Evolutionary conservation across 164 flowering plant species (phyloP), one percentile per base, ranked within the genome.

Genomic region (Tetracentron sinense): DNA sequence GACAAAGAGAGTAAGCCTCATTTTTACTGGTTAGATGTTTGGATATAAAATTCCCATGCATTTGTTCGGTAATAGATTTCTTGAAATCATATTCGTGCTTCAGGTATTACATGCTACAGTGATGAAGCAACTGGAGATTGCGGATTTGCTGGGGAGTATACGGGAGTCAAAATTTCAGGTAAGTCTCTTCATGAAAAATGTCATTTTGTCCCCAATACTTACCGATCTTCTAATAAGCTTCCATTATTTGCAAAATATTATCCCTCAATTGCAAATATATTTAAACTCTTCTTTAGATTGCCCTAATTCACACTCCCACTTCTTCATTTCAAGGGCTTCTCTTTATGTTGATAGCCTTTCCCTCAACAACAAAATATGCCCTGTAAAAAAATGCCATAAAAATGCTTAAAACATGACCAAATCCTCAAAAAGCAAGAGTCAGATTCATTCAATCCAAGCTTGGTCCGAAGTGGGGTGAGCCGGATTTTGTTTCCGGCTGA

Each of bases 21-120:
- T 25, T 55, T 33, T 27, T 38, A 26, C 38, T 14, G 20, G 19
- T 22, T 33, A 29, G 23, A 29, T n/a, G 0, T 49, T 3, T 25
- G 25, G 59, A 56, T 16, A 17, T 22, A 6, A 25, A 38, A 10
- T 38, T 38, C 38, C 14, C 15, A 38, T 38, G 14, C 1, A 38
- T 38, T 1, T 12, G 14, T 38, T 38, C 44, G 49, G 21, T 72
- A 28, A 47, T 28, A 53, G 20, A 31, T 29, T 26, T n/a, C 16
- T 64, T 46, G 38, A 49, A 38, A 30, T 54, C 26, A n/a, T n/a
- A n/a, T n/a, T n/a, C n/a, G 23, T 72, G 42, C 51, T 44, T 72
- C 85, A 92, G 98, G 87, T 81, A 42, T 63, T 90, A 29, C 88
- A 88, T 66, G 81, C 87, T 38, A 77, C 92, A 12, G 83, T 83